Conservation (phyloP, 108 stramenopile species). For the Cyclotella sp. region DNA sequence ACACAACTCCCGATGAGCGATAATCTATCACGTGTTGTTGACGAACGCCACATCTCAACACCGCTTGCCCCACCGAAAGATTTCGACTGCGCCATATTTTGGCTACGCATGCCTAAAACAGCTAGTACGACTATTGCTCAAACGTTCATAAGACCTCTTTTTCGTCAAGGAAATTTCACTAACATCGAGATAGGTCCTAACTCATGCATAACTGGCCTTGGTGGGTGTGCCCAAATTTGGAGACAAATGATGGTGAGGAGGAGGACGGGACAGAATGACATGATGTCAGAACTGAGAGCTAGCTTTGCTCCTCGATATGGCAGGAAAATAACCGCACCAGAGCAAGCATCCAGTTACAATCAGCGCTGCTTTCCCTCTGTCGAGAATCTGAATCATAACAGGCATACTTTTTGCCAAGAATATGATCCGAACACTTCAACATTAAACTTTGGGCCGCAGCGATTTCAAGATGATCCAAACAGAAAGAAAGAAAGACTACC, state of each 20-base stretch:
- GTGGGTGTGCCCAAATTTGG: slow-evolving; percentile 31
- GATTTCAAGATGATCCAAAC: not conserved
- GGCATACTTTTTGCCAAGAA: slow-evolving; percentile 22
- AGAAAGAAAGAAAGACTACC: not conserved
- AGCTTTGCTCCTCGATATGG: slow-evolving; percentile 22
- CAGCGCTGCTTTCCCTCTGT: slow-evolving; percentile 10
- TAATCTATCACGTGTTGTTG: not conserved
- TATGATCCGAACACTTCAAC: slow-evolving; percentile 23
- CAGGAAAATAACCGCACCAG: not conserved
- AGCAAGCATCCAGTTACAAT: not conserved
- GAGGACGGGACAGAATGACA: not conserved
- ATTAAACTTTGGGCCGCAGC: slow-evolving; percentile 28
- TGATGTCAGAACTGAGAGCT: not conserved
- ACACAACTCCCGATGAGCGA: not conserved
- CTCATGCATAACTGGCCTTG: slow-evolving; percentile 23
- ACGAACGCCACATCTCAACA: not conserved
- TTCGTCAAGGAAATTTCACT: slow-evolving; percentile 6
- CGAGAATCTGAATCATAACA: not conserved
- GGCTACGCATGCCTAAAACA: slow-evolving; percentile 48
- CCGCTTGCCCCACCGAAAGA: not conserved
- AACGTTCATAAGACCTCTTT: slow-evolving; percentile 28
- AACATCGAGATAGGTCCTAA: slow-evolving; percentile 27
- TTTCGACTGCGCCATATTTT: slow-evolving; percentile 34
- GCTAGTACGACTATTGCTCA: slow-evolving; percentile 29
- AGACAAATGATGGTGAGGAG: not conserved